Base-by-base conservation (phyloP, 306 rosid genomes). In the Gillenia trifoliata region DNA sequence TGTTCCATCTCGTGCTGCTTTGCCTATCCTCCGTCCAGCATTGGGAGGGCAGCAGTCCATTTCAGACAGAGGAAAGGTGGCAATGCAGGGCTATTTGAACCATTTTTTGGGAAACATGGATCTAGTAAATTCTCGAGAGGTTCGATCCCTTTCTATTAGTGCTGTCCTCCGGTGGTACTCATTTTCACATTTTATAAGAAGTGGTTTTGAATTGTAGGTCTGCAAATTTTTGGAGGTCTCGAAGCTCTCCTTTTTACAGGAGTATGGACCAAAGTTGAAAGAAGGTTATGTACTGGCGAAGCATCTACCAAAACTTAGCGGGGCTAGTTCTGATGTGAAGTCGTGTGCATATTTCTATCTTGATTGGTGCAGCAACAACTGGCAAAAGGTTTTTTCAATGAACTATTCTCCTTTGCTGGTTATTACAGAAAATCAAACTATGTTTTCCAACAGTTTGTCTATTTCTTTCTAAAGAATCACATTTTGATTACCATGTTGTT, bases 41-140 rank as follows among this genome's bases (percentile, higher is more conserved):
- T 68, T 91, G 47, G 89, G 97, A 74, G 87, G 94, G 49, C 97
- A 91, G 62, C 89, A 91, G 76, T 82, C 88, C 76, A 74, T 84
- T 71, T 89, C 97, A 15, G 92, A 87, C 79, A 85, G 67, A 64
- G 98, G 94, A 75, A 93, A 88, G 84, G 79, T 79, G 28, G 88
- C 92, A 87, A 93, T 93, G 98, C 96, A 91, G 83, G 86, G 86
- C 23, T 93, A 93, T 81, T 77, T 93, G 87, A 88, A 88, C 83
- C 98, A 83, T 49, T 93, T 91, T 72, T 68, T 91, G 26, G 97
- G 96, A 81, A 91, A 86, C 84, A 77, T 86, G 84, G 94, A 93
- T 77, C 85, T 91, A 68, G 92, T 91, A 68, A 93, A 93, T 85
- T 91, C 97, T 77, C 85, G 80, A 80, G 98, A 93, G 96, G 98